A percentile compares a stretch with the other conserved stretches of the same genome.
Evolutionary conservation across 169 alveolate genomes (phyloP).

Genomic region (Plasmodium falciparum): DNA sequence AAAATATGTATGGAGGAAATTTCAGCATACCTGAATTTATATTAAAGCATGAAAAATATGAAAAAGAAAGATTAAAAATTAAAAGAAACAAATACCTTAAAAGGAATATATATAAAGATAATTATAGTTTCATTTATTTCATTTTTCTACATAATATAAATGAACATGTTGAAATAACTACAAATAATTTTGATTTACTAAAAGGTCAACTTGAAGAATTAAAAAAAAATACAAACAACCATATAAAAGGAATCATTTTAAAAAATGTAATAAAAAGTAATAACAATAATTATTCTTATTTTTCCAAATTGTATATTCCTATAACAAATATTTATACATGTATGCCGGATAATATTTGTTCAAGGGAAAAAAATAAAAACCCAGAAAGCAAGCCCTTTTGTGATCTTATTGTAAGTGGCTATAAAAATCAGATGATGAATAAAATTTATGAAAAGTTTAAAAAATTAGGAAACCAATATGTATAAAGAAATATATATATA

Average conservation of each 20-base stretch:
- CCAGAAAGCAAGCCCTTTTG: not conserved
- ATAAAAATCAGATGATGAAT: constrained; percentile 48
- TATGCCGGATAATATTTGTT: constrained; percentile 11
- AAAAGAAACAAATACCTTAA: constrained; percentile 22
- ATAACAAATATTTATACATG: constrained; percentile 35
- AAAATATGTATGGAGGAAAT: constrained; percentile 41
- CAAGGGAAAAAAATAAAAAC: not conserved
- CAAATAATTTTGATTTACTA: constrained; percentile 46
- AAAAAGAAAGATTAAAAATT: constrained; percentile 48
- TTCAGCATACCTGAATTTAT: constrained; percentile 35
- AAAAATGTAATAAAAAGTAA: constrained; percentile 22
- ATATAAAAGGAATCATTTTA: constrained; percentile 46
- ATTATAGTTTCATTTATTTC: constrained; percentile 45
- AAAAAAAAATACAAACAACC: constrained; percentile 36
- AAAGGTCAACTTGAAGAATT: constrained; percentile 41
- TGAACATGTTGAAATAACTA: constrained; percentile 26
- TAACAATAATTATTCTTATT: not conserved
- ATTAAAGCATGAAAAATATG: constrained; percentile 32
- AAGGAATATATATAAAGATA: not conserved
- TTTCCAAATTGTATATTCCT: constrained; percentile 29
- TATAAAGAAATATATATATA: not conserved
- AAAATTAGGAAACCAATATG: constrained; percentile 32
- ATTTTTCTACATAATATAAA: constrained; percentile 57
- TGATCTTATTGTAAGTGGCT: constrained; percentile 23
- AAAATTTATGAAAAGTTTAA: constrained; percentile 64